Evolutionary conservation across 2,329 filamentous ascomycete genomes (phyloP).

Genomic region (Cadophora luteo-olivacea): DNA sequence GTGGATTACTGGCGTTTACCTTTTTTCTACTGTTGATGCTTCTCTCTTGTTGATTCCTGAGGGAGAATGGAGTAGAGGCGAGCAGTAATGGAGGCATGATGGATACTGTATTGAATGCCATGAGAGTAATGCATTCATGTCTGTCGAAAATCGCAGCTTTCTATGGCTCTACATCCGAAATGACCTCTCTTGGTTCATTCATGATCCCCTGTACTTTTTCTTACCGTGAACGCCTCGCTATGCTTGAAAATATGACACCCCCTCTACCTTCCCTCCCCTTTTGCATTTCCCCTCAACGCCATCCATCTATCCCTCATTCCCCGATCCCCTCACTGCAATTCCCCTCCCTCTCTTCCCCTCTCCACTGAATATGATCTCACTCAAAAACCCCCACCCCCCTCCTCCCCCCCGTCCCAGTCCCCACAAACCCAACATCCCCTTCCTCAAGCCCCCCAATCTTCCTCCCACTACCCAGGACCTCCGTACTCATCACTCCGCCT

Average conservation of each 20-base stretch:
- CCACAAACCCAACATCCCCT: conserved; percentile 42
- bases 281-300: too few relatives aligned
- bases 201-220: too few relatives aligned
- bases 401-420: conserved; percentile 21
- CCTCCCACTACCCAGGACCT: conserved; percentile 53
- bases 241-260: background rate
- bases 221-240: background rate
- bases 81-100: background rate
- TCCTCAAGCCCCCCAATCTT: conserved; percentile 44
- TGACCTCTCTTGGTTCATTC: too few relatives aligned
- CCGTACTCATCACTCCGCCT: conserved; percentile 63
- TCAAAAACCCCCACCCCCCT: conserved; percentile 44
- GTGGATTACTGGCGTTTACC: conserved; percentile 21
- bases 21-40: conserved; percentile 10
- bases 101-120: background rate
- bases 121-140: background rate
- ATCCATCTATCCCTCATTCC: background rate
- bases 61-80: conserved; percentile 3
- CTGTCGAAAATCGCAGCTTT: background rate
- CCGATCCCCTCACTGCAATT: background rate
- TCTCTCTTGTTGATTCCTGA: conserved; percentile 5
- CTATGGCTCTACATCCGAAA: too few relatives aligned
- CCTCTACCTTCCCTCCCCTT: too few relatives aligned
- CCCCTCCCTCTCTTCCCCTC: conserved; percentile 27
- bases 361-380: conserved; percentile 42